Conservation (phyloP, 78 protist species). For the Blattamonas nauphoetae region DNA sequence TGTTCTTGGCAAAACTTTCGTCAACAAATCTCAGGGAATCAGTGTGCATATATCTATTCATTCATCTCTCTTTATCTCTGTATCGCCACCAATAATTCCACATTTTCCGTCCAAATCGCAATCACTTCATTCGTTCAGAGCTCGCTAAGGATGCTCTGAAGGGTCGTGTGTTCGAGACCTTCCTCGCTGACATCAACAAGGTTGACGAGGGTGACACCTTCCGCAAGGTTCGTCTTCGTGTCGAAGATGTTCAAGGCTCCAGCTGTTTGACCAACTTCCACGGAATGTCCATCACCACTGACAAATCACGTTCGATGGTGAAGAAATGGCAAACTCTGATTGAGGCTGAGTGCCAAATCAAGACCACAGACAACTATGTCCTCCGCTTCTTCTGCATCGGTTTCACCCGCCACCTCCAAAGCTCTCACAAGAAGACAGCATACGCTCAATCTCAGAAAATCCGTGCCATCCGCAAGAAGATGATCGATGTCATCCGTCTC, state of each 20-base stretch:
- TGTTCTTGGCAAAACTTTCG: slow-evolving; percentile 82
- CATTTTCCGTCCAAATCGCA: not conserved
- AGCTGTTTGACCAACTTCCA: slow-evolving; percentile 84
- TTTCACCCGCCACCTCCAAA: slow-evolving; percentile 74
- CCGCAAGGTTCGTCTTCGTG: slow-evolving; percentile 82
- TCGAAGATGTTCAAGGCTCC: slow-evolving; percentile 87
- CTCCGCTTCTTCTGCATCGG: slow-evolving; percentile 86
- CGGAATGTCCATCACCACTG: slow-evolving; percentile 95
- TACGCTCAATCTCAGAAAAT: slow-evolving; percentile 84
- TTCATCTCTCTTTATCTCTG: not conserved
- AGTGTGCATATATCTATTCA: slow-evolving; percentile 22
- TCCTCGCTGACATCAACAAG: slow-evolving; percentile 84
- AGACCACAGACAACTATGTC: slow-evolving; percentile 80
- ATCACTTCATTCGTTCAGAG: slow-evolving; percentile 28
- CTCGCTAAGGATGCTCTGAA: slow-evolving; percentile 82
- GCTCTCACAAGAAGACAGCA: slow-evolving; percentile 68
- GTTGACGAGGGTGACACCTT: slow-evolving; percentile 65
- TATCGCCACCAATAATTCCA: not conserved
- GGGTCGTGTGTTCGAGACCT: slow-evolving; percentile 90
- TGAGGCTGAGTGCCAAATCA: slow-evolving; percentile 78
- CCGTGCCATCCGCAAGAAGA: slow-evolving; percentile 75
- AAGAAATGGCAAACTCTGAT: slow-evolving; percentile 93
- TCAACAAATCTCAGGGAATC: slow-evolving; percentile 80
- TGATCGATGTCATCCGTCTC: slow-evolving; percentile 76
- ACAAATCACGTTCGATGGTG: slow-evolving; percentile 80